Base-by-base conservation (phyloP, 768 basidiomycete species). In the Lactifluus hygrophoroides region DNA sequence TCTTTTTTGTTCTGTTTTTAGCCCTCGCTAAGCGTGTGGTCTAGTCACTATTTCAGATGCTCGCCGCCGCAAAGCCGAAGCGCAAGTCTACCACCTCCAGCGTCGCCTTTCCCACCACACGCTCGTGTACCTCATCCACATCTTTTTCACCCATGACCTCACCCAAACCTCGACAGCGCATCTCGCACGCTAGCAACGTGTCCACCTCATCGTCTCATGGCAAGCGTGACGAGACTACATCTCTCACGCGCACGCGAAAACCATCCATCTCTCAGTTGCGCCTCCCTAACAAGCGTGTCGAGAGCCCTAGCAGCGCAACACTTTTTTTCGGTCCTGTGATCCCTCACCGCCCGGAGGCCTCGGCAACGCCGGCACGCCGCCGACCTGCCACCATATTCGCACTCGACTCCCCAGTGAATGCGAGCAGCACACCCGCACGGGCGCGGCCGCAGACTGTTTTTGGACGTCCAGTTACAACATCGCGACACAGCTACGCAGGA, bases 321-420 rank as follows among this genome's bases (percentile, higher is more conserved):
- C 55, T 63, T 30, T 65, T 66, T 45, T 66, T 66, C 28, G 55
- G 61, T 14, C 64, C 65, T 2, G 21, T 56, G 19, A 60, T 63
- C 34, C 27, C 60, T 27, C 64, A 50, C 4, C 43, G n/a, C 35
- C 27, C 35, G 8, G 43, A 14, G 27, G 2, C 58, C 28, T 56
- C 55, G 11, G 17, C 53, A 14, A 61, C 60, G 1, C 56, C 59
- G 16, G 45, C 46, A 21, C 55, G 57, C 4, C 27, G 52, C 9
- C 40, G 63, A 5, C 59, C 60, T 9, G 58, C 38, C 56, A 56
- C 54, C 23, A 34, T 62, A 6, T 32, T 64, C 42, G 32, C 54
- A 27, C 25, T 62, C n/a, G 60, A 61, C 3, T 54, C 60, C 1
- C 64, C 63, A 2, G 38, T 51, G n/a, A 46, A 51, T 17, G 51